phyloP scores from a whole-genome alignment of 805 yeast species.

The Ogataea nakhonphanomensis region DNA sequence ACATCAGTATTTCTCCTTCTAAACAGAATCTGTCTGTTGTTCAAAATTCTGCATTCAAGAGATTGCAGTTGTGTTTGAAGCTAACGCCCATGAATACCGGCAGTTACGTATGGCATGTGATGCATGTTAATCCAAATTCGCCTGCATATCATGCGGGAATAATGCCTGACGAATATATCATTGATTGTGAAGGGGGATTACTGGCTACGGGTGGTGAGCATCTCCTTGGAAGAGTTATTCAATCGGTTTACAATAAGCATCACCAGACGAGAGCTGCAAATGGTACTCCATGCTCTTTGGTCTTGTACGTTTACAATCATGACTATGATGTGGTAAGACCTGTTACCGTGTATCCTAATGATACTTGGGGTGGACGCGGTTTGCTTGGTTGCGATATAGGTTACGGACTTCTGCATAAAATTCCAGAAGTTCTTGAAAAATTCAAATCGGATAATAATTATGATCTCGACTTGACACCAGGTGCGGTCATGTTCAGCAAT shows the following conservation, averaged over 20 bases:
- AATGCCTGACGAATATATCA: conserved; percentile 82
- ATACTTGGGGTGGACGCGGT: conserved; percentile 81
- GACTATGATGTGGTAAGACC: conserved; percentile 85
- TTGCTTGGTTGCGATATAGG: conserved; percentile 93
- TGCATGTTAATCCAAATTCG: conserved; percentile 65
- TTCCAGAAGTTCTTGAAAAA: conserved; percentile 62
- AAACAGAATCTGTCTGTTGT: conserved; percentile 18
- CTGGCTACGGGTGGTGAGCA: conserved; percentile 87
- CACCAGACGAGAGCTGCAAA: conserved; percentile 15
- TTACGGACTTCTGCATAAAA: conserved; percentile 73
- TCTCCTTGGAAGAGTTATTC: conserved; percentile 62
- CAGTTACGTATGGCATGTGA: conserved; percentile 82
- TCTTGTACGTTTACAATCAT: conserved; percentile 79
- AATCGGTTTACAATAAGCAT: conserved; percentile 44
- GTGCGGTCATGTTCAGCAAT: conserved; percentile 21
- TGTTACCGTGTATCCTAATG: conserved; percentile 70
- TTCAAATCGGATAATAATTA: conserved; percentile 24
- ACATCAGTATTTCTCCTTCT: conserved; percentile 24
- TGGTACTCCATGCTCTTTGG: conserved; percentile 38
- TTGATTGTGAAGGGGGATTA: conserved; percentile 84
- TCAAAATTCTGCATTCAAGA: conserved; percentile 39
- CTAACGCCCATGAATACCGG: conserved; percentile 74
- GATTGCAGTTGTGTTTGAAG: conserved; percentile 67
- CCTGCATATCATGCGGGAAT: conserved; percentile 86
- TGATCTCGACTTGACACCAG: conserved; percentile 23